Evolutionary conservation across 2,329 filamentous ascomycete genomes (phyloP).

Genomic region (Aspergillus persii): DNA sequence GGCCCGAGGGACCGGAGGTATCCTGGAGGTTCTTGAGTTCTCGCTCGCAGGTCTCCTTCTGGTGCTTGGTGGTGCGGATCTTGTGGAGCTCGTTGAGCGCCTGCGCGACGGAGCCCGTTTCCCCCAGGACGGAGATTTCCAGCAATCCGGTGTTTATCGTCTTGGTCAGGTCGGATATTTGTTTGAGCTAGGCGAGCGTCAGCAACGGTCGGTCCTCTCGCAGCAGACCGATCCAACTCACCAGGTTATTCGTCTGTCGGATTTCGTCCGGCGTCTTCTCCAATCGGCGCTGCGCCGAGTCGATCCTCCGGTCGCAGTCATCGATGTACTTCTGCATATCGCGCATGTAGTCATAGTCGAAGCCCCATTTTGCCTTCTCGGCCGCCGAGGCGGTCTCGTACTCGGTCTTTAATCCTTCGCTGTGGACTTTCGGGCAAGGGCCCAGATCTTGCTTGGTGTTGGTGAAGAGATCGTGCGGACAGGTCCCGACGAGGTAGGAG

Average conservation of each 20-base stretch:
- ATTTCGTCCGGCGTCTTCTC: constrained; percentile 99
- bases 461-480: constrained; percentile 97
- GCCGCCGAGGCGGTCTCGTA: constrained; percentile 72
- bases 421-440: constrained; percentile 82
- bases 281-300: constrained; percentile 79
- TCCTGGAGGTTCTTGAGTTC: constrained; percentile 89
- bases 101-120: constrained; percentile 74
- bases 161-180: constrained; percentile 75
- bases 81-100: constrained; percentile 88
- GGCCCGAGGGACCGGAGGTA: constrained; percentile 86
- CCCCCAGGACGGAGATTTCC: constrained; percentile 82
- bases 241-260: constrained; percentile 83
- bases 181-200: constrained; percentile 59
- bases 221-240: constrained; percentile 33
- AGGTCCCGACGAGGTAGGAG: constrained; percentile 89
- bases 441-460: constrained; percentile 99
- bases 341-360: constrained; percentile 94
- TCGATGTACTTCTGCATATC: constrained; percentile 97
- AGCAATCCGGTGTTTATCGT: constrained; percentile 79
- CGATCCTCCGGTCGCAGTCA: constrained; percentile 92
- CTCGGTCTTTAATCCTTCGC: constrained; percentile 81
- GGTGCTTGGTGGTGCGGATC: constrained; percentile 73
- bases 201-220: background rate
- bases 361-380: constrained; percentile 76
- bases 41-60: constrained; percentile 78